These are phyloP conservation scores for Suillus tomentosus DNA, from an alignment of 768 basidiomycete genomes.

Conservation along the genomic window DNA sequence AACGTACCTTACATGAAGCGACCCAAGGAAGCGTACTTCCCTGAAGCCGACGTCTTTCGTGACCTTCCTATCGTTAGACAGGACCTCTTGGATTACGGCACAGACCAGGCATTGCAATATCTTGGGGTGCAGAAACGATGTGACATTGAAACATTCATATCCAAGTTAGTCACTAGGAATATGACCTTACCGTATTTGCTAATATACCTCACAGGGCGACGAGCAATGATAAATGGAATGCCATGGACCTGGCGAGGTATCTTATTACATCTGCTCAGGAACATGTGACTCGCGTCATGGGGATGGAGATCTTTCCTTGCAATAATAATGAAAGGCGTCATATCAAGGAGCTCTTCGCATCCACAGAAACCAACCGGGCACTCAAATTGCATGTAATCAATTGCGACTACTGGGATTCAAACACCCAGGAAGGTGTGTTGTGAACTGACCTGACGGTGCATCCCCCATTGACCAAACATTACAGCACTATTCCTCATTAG, in stretches of 20 bases:
- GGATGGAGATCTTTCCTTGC: not conserved
- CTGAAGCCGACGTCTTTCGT: slow-evolving; percentile 80
- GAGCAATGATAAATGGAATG: not conserved
- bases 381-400: not conserved
- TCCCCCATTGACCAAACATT: not conserved
- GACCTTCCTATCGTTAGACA: slow-evolving; percentile 72
- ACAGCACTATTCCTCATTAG: not conserved
- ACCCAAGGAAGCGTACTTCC: slow-evolving; percentile 77
- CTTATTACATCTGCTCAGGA: not conserved
- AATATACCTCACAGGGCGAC: not conserved
- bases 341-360: not conserved
- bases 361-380: not conserved
- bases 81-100: not conserved
- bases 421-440: not conserved
- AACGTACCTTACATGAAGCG: slow-evolving; percentile 17
- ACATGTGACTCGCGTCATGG: not conserved
- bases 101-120: not conserved
- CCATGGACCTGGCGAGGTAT: not conserved
- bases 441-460: not conserved
- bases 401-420: not conserved
- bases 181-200: not conserved
- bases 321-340: not conserved
- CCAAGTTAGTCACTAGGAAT: not conserved
- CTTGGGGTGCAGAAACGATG: slow-evolving; percentile 3
- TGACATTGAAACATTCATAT: not conserved